phyloP scores from a whole-genome alignment of 2,329 filamentous ascomycete genomes.

The Exophiala calicioides region DNA sequence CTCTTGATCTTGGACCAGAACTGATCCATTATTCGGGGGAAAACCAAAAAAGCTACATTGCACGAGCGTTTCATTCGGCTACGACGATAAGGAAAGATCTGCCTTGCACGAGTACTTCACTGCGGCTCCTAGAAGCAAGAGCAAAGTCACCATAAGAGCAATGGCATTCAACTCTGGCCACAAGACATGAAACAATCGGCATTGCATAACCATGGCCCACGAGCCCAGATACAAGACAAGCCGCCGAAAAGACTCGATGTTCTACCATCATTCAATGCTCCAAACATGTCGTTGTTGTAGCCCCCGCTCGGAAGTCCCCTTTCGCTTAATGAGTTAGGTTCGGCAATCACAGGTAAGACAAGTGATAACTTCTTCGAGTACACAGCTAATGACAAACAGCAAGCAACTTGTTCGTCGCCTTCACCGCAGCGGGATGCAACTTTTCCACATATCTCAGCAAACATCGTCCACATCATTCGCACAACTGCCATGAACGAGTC shows the following conservation, averaged over 20 bases:
- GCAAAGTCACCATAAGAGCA: conserved; percentile 1
- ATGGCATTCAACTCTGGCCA: not conserved
- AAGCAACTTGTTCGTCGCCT: conserved; percentile 8
- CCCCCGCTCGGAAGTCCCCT: not conserved
- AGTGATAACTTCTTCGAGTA: conserved; percentile 1
- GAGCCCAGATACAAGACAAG: conserved; percentile 3
- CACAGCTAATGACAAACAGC: conserved; percentile 4
- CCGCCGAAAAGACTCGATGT: not conserved
- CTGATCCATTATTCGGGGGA: too few relatives aligned
- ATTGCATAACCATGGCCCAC: not conserved
- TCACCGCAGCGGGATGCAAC: conserved; percentile 3
- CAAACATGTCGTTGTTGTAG: too few relatives aligned
- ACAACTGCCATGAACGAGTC: conserved; percentile 10
- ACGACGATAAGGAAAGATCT: too few relatives aligned
- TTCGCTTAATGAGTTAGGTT: conserved; percentile 1
- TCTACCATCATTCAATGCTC: conserved; percentile 1
- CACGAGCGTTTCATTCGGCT: too few relatives aligned
- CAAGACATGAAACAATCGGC: conserved; percentile 1
- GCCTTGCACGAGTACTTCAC: too few relatives aligned
- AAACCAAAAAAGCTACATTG: too few relatives aligned
- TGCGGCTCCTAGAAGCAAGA: conserved; percentile 2
- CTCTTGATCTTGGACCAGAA: too few relatives aligned
- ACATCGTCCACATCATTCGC: conserved; percentile 8
- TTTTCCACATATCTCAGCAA: conserved; percentile 8
- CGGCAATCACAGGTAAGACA: conserved; percentile 1